phyloP scores from a whole-genome alignment of 2,329 filamentous ascomycete species.

The Fusarium nematophilum region DNA sequence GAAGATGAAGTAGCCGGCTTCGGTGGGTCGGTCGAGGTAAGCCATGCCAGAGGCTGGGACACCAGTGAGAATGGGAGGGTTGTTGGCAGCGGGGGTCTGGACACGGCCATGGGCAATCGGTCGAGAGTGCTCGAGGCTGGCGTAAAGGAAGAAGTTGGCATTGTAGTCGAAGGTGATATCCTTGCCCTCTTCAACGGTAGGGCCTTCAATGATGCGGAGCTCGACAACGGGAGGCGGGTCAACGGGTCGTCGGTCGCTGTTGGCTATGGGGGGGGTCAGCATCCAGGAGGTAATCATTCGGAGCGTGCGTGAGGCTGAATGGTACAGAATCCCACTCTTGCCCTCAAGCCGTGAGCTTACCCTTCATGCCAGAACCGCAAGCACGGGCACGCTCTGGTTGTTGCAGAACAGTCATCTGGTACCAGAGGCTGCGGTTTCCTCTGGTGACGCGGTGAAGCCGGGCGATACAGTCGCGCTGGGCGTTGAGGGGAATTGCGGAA shows the following conservation, averaged over 20 bases:
- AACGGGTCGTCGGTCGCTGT: conserved; percentile 84
- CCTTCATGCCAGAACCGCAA: conserved; percentile 95
- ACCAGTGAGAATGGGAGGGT: conserved; percentile 88
- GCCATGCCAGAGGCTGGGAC: conserved; percentile 96
- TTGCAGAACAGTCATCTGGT: conserved; percentile 87
- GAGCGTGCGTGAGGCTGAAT: neutral
- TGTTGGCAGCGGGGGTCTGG: conserved; percentile 72
- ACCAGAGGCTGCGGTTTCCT: conserved; percentile 81
- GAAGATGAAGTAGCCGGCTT: conserved; percentile 95
- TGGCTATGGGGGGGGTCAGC: conserved; percentile 47
- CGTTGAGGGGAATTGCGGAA: conserved; percentile 44
- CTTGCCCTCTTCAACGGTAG: conserved; percentile 67
- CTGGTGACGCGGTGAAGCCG: conserved; percentile 67
- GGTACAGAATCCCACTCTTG: neutral
- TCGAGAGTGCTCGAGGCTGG: conserved; percentile 88
- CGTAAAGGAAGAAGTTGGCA: conserved; percentile 97
- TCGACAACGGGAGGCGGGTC: conserved; percentile 96
- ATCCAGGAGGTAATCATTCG: neutral
- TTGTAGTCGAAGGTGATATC: conserved; percentile 92
- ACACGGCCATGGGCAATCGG: conserved; percentile 84
- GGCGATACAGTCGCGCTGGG: conserved; percentile 55
- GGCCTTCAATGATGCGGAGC: conserved; percentile 83
- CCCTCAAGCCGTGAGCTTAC: conserved; percentile 62
- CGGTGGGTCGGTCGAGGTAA: conserved; percentile 86
- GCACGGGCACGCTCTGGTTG: conserved; percentile 94